These are phyloP conservation scores for Cronartium quercuum DNA, from an alignment of 1,284 basidiomycete species.

Conservation along the genomic window DNA sequence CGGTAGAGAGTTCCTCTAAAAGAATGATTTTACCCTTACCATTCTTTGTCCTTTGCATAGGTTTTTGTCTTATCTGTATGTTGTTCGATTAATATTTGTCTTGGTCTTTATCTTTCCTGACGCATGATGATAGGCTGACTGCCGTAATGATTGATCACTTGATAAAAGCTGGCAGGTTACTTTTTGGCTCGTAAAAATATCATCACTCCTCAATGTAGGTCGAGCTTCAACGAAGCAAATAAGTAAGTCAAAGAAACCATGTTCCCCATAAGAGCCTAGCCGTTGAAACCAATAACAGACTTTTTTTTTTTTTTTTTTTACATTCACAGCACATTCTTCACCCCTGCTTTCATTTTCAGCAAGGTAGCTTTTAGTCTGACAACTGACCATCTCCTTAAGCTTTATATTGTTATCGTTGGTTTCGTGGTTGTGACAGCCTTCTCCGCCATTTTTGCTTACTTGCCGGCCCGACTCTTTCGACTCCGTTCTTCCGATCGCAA, in stretches of 20 bases:
- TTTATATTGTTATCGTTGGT: conserved; percentile 50
- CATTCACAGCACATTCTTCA: conserved; percentile 47
- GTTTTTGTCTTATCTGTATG: conserved; percentile 35
- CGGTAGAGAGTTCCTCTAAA: too few relatives aligned
- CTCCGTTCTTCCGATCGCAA: conserved; percentile 49
- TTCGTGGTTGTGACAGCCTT: conserved; percentile 50
- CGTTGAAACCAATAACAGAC: conserved; percentile 42
- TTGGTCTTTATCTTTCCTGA: background rate
- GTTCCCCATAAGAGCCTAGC: background rate
- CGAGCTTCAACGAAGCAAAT: conserved; percentile 39
- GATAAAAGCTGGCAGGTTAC: conserved; percentile 48
- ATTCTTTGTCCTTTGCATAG: background rate
- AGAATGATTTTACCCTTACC: too few relatives aligned
- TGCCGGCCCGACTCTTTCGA: conserved; percentile 46
- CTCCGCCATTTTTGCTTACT: conserved; percentile 47
- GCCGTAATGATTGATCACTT: too few relatives aligned
- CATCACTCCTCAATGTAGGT: conserved; percentile 51
- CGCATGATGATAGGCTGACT: background rate
- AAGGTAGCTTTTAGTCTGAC: conserved; percentile 53
- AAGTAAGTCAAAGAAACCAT: background rate
- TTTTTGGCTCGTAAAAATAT: conserved; percentile 50
- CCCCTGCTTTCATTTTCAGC: conserved; percentile 50
- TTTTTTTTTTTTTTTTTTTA: background rate
- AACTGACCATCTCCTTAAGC: conserved; percentile 50
- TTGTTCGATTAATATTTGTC: background rate